A percentile compares a stretch with the other conserved stretches of the same genome.
phyloP scores from a whole-genome alignment of 129 eudicot species.

The Pseudognaphalium luteoalbum region DNA sequence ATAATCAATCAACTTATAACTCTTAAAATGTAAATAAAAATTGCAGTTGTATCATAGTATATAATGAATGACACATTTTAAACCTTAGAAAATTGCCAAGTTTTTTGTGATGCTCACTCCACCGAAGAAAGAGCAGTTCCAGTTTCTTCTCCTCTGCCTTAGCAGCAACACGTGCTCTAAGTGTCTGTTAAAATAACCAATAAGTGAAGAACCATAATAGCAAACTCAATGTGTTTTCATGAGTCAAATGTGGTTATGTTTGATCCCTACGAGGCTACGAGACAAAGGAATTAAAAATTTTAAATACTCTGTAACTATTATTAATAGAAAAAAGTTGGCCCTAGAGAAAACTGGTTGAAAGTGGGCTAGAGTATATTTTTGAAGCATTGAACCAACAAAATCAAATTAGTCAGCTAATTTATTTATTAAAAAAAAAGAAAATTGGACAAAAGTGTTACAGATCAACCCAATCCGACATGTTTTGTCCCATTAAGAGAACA shows the following conservation, averaged over 20 bases:
- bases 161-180: slow-evolving; percentile 93
- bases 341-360: background rate
- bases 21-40: background rate
- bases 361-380: background rate
- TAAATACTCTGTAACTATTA: background rate
- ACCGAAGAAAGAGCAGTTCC: slow-evolving; percentile 96
- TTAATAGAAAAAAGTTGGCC: background rate
- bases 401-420: background rate
- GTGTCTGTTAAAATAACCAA: slow-evolving; percentile 47
- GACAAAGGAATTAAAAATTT: background rate
- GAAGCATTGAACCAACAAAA: background rate
- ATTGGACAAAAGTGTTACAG: background rate
- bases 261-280: background rate
- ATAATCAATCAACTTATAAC: slow-evolving; percentile 8
- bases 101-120: slow-evolving; percentile 98
- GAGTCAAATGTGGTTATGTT: background rate
- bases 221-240: background rate
- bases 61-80: background rate
- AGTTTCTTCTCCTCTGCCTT: slow-evolving; percentile 95
- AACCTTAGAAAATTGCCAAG: slow-evolving; percentile 98
- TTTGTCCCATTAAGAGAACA: background rate
- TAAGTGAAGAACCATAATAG: background rate
- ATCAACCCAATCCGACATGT: background rate
- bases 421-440: background rate
- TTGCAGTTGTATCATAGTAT: background rate